Evolutionary conservation across 164 flowering plant genomes (phyloP).

Genomic region (Macadamia tetraphylla): DNA sequence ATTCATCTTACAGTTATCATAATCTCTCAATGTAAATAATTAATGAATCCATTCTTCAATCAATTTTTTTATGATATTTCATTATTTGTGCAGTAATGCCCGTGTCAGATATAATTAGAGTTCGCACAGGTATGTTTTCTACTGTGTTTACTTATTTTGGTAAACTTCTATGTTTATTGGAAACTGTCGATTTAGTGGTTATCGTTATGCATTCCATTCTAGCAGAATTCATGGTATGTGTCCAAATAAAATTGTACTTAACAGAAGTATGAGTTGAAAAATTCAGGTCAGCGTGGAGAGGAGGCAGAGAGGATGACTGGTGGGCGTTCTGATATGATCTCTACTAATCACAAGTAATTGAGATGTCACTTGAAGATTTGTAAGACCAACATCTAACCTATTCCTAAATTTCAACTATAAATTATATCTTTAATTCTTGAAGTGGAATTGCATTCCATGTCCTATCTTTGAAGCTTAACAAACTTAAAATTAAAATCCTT

Average conservation of each 20-base stretch:
- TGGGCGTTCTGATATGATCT: slow-evolving; percentile 54
- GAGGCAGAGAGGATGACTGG: slow-evolving; percentile 85
- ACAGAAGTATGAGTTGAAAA: not conserved
- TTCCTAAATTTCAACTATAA: not conserved
- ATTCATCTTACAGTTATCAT: no score
- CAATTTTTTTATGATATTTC: slow-evolving; percentile 7
- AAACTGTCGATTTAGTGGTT: no score
- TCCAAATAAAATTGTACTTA: not conserved
- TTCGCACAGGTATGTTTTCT: slow-evolving; percentile 73
- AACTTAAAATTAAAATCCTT: no score
- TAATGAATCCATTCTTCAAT: not conserved
- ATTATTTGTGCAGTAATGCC: slow-evolving; percentile 68
- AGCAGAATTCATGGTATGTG: no score
- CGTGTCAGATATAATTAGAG: slow-evolving; percentile 72
- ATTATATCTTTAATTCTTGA: no score
- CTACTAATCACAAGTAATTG: slow-evolving; percentile 14
- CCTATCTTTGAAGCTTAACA: no score
- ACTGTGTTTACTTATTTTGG: not conserved
- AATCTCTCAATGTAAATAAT: no score
- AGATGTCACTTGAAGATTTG: slow-evolving; percentile 4
- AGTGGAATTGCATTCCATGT: no score
- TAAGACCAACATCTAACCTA: not conserved
- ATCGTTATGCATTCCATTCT: no score
- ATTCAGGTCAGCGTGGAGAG: slow-evolving; percentile 85
- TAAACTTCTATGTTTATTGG: no score